Conservation (phyloP, 2,329 filamentous ascomycete species). For the Botryotinia calthae region DNA sequence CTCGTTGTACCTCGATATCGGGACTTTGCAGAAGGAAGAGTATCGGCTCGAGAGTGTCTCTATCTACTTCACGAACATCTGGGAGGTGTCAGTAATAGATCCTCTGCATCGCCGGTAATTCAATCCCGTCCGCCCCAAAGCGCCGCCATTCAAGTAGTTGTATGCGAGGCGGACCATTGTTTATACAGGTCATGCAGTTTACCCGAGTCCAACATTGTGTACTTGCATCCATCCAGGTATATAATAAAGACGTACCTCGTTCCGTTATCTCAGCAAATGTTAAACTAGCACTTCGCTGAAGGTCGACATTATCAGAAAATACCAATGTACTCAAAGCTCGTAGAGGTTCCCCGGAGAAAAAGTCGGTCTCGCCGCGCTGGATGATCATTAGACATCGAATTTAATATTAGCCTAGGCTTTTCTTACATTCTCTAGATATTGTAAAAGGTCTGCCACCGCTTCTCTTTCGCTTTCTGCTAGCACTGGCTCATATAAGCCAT, state of each 20-base stretch:
- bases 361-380: conserved; percentile 88
- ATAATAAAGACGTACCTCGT: conserved; percentile 63
- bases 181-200: neutral
- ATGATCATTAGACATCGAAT: conserved; percentile 27
- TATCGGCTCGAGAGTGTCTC: conserved; percentile 92
- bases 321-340: conserved; percentile 92
- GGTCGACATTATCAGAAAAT: conserved; percentile 97
- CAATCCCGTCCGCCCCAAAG: neutral
- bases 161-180: neutral
- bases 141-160: neutral
- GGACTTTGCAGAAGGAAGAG: conserved; percentile 90
- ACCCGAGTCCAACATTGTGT: neutral
- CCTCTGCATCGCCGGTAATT: neutral
- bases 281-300: conserved; percentile 94
- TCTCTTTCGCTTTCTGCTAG: conserved; percentile 95
- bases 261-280: conserved; percentile 99
- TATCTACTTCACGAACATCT: conserved; percentile 97
- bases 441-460: conserved; percentile 90
- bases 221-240: neutral
- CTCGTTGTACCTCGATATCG: conserved; percentile 95
- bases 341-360: conserved; percentile 94
- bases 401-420: neutral
- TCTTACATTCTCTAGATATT: conserved; percentile 90
- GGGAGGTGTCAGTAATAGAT: conserved; percentile 27
- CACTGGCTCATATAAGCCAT: conserved; percentile 80